phyloP scores from a whole-genome alignment of 306 rosid genomes.

The Geum urbanum region DNA sequence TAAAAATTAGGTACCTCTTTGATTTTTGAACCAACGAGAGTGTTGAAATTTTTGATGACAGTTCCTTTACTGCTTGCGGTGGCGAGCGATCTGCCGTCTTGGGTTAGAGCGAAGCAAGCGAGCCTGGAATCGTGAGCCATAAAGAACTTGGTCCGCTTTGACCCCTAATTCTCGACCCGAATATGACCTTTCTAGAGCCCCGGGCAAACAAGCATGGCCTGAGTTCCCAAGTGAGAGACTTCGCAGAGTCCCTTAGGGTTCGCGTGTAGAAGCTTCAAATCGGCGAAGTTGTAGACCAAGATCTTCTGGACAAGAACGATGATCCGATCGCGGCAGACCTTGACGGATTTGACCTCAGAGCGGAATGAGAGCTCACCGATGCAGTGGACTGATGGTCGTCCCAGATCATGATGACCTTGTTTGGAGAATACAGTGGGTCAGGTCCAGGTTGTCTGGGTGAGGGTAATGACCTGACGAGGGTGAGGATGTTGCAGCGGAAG shows the following conservation, averaged over 20 bases:
- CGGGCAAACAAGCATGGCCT: constrained; percentile 62
- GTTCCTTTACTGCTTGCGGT: no score
- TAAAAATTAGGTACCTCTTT: no score
- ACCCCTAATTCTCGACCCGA: constrained; percentile 66
- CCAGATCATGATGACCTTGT: constrained; percentile 87
- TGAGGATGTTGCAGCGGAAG: constrained; percentile 55
- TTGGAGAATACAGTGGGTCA: constrained; percentile 46
- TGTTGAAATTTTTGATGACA: no score
- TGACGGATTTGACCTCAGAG: constrained; percentile 58
- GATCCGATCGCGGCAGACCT: constrained; percentile 55
- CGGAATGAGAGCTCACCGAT: constrained; percentile 69
- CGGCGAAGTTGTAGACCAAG: constrained; percentile 51
- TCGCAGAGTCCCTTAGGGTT: constrained; percentile 77
- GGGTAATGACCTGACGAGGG: constrained; percentile 84
- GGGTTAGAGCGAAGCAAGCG: constrained; percentile 60
- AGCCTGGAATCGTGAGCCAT: constrained; percentile 68
- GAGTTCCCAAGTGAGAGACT: constrained; percentile 46
- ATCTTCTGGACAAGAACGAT: constrained; percentile 60
- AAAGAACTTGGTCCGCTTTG: constrained; percentile 65
- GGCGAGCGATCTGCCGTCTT: constrained; percentile 46
- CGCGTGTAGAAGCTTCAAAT: constrained; percentile 51
- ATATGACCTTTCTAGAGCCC: constrained; percentile 81
- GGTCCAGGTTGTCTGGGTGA: no score
- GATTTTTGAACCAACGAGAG: no score
- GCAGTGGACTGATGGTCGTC: constrained; percentile 58